Evolutionary conservation across 441 rosid genomes (phyloP), one percentile per base, ranked within the genome.

Genomic region (Euphorbia celastroides): DNA sequence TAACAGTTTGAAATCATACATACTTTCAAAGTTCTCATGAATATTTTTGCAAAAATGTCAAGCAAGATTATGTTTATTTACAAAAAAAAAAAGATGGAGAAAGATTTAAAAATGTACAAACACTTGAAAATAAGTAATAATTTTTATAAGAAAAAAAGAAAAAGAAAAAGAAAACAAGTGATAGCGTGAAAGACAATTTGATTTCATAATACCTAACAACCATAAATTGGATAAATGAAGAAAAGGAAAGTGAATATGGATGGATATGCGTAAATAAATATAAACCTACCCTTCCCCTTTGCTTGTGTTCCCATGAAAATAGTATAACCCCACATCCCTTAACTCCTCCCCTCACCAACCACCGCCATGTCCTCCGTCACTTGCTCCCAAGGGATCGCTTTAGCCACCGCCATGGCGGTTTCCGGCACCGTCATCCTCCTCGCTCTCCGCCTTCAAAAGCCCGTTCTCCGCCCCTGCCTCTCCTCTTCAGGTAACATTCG

Each of bases 341-440:
- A 34, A 28, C 50, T 22, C 23, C 16, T 22, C 44, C 64, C 34
- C 17, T 5, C 19, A 14, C 31, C 34, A 13, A 5, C 50, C 41
- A 13, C 58, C 48, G 27, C 52, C 66, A 83, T 81, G 84, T 48
- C 83, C 65, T 69, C 87, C 3, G 64, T 71, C 12, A 68, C 80
- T 65, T 70, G 76, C 69, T 80, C 86, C 22, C 89, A 85, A 14
- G 86, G 84, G 0, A 71, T 75, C 65, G 83, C 75, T 54, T 65
- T 85, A 6, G 90, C 88, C 66, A 83, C 88, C 0, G 88, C 88
- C 78, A 83, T 86, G 88, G 88, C 88, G 5, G 76, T 86, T 65
- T 86, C 90, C 46, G 88, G 90, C 69, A 83, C 90, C 28, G 78
- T 86, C 50, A 74, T 86, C 57, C 82, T 86, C 63, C 79, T 86